Conservation (phyloP, 208 protist species). For the Trypanosomatidae sp. region DNA sequence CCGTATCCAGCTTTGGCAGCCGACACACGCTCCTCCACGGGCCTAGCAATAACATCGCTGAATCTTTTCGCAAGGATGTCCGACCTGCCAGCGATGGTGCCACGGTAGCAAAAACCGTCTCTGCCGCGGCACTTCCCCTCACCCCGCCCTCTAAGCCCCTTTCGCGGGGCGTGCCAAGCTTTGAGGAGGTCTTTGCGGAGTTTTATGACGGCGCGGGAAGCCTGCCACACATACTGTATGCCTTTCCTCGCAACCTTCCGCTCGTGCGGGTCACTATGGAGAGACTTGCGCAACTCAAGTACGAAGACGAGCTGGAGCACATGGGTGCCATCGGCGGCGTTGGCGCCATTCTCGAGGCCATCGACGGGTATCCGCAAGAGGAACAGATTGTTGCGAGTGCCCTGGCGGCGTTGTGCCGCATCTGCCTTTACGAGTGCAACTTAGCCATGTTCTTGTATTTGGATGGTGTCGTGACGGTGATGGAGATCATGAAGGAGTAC, state of each 20-base stretch:
- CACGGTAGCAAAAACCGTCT: not conserved
- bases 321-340: slow-evolving; percentile 58
- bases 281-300: slow-evolving; percentile 35
- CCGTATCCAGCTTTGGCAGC: no score
- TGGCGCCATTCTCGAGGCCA: slow-evolving; percentile 69
- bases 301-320: slow-evolving; percentile 30
- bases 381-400: slow-evolving; percentile 59
- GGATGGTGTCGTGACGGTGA: slow-evolving; percentile 66
- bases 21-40: no score
- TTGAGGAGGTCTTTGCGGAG: slow-evolving; percentile 65
- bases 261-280: slow-evolving; percentile 56
- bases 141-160: slow-evolving; percentile 16
- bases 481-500: slow-evolving; percentile 86
- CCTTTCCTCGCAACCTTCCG: slow-evolving; percentile 61
- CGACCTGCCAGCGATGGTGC: no score
- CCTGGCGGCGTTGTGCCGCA: slow-evolving; percentile 60
- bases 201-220: slow-evolving; percentile 70
- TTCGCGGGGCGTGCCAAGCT: slow-evolving; percentile 40
- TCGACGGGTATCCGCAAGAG: slow-evolving; percentile 79
- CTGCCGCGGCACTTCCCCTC: slow-evolving; percentile 7
- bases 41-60: not conserved
- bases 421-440: slow-evolving; percentile 65
- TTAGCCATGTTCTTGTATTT: slow-evolving; percentile 59
- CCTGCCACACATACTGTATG: slow-evolving; percentile 71
- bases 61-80: not conserved